Evolutionary conservation across 169 alveolate genomes (phyloP).

Genomic region (Plasmodium adleri): DNA sequence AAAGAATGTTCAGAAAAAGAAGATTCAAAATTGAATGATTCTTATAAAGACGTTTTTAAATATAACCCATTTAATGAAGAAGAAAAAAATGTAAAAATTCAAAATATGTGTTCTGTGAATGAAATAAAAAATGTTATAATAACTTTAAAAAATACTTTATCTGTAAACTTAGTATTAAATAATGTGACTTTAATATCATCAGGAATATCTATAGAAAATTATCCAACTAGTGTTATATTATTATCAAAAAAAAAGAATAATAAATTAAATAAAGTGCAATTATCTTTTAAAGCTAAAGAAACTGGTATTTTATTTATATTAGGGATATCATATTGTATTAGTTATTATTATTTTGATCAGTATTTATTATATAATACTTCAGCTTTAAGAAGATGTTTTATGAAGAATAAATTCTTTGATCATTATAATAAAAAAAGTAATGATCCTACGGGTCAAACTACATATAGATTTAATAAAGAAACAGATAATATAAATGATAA

Average conservation of each 20-base stretch:
- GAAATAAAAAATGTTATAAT: constrained; percentile 30
- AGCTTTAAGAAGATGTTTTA: constrained; percentile 10
- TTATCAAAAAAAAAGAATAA: constrained; percentile 54
- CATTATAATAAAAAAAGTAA: background rate
- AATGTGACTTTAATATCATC: constrained; percentile 40
- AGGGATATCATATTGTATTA: constrained; percentile 69
- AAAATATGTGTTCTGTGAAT: constrained; percentile 40
- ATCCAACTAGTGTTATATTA: constrained; percentile 45
- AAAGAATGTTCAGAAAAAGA: background rate
- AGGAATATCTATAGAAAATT: constrained; percentile 51
- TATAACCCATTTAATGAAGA: constrained; percentile 65
- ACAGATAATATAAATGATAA: no score
- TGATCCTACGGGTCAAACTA: background rate
- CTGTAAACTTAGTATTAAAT: constrained; percentile 29
- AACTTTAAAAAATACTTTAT: constrained; percentile 53
- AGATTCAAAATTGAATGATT: background rate
- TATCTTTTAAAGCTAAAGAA: constrained; percentile 66
- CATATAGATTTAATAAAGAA: no score
- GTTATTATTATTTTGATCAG: constrained; percentile 39
- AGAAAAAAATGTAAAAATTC: constrained; percentile 33
- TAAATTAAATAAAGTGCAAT: constrained; percentile 17
- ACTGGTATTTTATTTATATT: constrained; percentile 44
- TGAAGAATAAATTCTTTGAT: background rate
- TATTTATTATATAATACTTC: constrained; percentile 48
- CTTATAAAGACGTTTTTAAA: constrained; percentile 35